Evolutionary conservation across 2,329 filamentous ascomycete species (phyloP), one percentile per base, ranked within the genome.

Genomic region (Albifimbria verrucaria): DNA sequence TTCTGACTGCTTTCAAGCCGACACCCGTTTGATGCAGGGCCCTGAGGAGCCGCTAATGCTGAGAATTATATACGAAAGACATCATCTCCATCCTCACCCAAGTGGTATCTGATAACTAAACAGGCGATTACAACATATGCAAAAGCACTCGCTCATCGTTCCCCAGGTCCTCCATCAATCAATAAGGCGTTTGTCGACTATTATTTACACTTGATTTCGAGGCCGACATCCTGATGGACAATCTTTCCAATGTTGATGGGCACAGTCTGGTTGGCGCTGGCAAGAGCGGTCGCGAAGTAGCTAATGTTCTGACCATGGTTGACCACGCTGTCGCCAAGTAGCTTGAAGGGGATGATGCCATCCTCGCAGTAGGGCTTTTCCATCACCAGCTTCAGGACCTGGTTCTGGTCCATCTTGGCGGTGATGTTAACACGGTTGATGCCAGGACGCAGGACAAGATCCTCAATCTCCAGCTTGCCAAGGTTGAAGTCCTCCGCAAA

Each of bases 381-480:
- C 15, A 74, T 69, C 2, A 66, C 59, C 26, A 59, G 50, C 12
- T 46, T 36, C 24, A 87, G 62, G 48, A 87, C 70, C 5, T 71
- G 59, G 6, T 65, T 56, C 60, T 86, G 77, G 50, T 80, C 63
- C 59, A 86, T 76, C 54, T 65, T 76, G 58, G 81, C 79, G 53
- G 76, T 77, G 66, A 88, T 77, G 45, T 73, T 64, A 59, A 80
- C 77, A 17, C 68, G 69, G 70, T 88, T 87, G 61, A 72, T 65
- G 53, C 86, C 87, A 3, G 85, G 86, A 28, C 60, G 64, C 46
- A 89, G 77, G 18, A 77, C 57, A 44, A 89, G 71, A 69, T 87
- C 75, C 57, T 81, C 71, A 55, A 89, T 77, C 56, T 75, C 79
- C 7, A 82, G 70, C 41, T 70, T 77, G 50, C 86, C 87, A 55